A percentile compares a stretch with the other conserved stretches of the same genome.
These are phyloP conservation scores for Boletus edulis DNA, from an alignment of 768 basidiomycete species.

Conservation along the genomic window DNA sequence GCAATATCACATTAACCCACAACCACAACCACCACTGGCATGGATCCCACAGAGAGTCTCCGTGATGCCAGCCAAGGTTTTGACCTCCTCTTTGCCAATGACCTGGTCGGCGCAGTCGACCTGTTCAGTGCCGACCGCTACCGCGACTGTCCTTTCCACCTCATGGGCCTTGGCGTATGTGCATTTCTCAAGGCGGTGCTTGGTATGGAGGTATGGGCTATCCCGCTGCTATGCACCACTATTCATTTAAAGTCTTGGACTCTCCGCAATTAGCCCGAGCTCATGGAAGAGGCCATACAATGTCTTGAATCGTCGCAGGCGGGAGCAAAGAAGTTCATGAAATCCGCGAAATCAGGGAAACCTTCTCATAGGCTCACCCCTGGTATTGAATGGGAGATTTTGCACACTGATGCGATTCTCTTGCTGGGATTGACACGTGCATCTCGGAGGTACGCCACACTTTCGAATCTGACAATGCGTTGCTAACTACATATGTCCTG, in stretches of 20 bases:
- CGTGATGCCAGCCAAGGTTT: constrained; percentile 51
- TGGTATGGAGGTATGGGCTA: constrained; percentile 64
- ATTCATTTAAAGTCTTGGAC: neutral
- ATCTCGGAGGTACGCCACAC: constrained; percentile 46
- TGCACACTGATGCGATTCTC: constrained; percentile 71
- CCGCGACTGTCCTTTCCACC: constrained; percentile 65
- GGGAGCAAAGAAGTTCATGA: constrained; percentile 52
- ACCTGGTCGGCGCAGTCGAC: constrained; percentile 52
- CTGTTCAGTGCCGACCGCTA: constrained; percentile 36
- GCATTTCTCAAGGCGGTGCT: constrained; percentile 76
- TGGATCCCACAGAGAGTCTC: constrained; percentile 31
- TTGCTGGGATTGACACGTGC: constrained; percentile 70
- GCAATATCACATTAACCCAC: no score
- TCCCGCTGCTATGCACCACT: no score
- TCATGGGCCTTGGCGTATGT: constrained; percentile 68
- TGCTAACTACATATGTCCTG: neutral
- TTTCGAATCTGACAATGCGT: neutral
- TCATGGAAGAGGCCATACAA: constrained; percentile 62
- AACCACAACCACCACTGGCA: neutral
- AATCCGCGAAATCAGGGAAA: constrained; percentile 33
- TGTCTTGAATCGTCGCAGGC: constrained; percentile 59
- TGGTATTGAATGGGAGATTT: constrained; percentile 74
- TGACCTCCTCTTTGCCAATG: constrained; percentile 66
- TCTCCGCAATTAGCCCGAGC: constrained; percentile 39
- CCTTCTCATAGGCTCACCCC: constrained; percentile 46